phyloP scores from a whole-genome alignment of 2,329 filamentous ascomycete genomes.

The Diaporthe citri region DNA sequence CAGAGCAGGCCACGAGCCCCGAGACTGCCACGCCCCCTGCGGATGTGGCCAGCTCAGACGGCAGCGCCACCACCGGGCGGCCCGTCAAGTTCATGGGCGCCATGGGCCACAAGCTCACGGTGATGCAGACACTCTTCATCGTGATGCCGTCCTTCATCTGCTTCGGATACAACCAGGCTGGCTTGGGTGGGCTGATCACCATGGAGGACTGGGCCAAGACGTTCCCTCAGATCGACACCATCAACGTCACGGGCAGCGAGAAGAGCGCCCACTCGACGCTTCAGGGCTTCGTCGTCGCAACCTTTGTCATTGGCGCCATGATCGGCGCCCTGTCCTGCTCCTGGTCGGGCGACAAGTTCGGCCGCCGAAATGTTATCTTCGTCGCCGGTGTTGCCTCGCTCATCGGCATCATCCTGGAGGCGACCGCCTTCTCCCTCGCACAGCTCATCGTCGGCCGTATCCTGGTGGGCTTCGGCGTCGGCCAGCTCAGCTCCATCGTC shows the following conservation, averaged over 20 bases:
- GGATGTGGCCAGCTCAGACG: background rate
- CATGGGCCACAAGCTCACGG: constrained; percentile 40
- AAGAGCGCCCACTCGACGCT: constrained; percentile 55
- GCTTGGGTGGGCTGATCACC: constrained; percentile 58
- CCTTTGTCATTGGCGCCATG: constrained; percentile 44
- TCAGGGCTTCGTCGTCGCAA: constrained; percentile 45
- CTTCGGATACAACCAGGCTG: constrained; percentile 66
- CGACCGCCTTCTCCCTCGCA: constrained; percentile 57
- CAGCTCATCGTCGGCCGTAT: constrained; percentile 65
- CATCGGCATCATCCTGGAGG: constrained; percentile 61
- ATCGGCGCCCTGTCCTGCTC: constrained; percentile 43
- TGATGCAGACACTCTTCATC: constrained; percentile 40
- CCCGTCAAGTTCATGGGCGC: constrained; percentile 38
- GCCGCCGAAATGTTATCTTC: constrained; percentile 63
- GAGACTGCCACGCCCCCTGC: background rate
- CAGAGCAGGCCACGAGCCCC: background rate
- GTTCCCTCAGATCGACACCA: constrained; percentile 63
- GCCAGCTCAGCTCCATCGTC: constrained; percentile 61
- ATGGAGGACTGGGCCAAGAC: constrained; percentile 53
- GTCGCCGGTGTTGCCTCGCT: constrained; percentile 61
- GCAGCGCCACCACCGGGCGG: background rate
- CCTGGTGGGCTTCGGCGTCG: constrained; percentile 62
- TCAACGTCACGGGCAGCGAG: constrained; percentile 54
- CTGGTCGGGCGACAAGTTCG: constrained; percentile 60
- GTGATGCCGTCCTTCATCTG: constrained; percentile 55